Percentiles rank a stretch among this genome's conserved stretches.
Evolutionary conservation across 139 green algal species (phyloP).

Genomic region (Chlorella vulgaris): DNA sequence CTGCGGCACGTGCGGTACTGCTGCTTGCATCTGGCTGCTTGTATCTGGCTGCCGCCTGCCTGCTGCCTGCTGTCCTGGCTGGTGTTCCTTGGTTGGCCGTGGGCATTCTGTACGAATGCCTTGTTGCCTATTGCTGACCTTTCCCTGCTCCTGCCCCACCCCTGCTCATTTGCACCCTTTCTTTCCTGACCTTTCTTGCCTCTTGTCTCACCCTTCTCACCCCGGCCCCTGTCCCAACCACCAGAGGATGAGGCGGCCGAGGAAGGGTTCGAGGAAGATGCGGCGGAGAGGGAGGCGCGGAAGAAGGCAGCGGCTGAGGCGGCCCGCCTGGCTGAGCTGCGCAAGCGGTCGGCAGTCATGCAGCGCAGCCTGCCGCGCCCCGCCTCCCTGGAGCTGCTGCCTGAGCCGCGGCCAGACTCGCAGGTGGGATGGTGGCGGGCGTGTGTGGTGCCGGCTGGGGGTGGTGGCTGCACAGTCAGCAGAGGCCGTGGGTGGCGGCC

Average conservation of each 20-base stretch:
- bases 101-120: too few species aligned
- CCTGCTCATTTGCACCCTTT: too few species aligned
- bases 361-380: constrained; percentile 81
- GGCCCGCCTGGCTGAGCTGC: constrained; percentile 49
- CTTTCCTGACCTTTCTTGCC: too few species aligned
- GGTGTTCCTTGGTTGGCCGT: not conserved
- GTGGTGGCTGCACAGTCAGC: constrained; percentile 41
- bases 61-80: not conserved
- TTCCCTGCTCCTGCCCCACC: not conserved
- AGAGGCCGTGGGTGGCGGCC: too few species aligned
- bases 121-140: too few species aligned
- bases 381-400: constrained; percentile 48
- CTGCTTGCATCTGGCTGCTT: too few species aligned
- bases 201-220: too few species aligned
- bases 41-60: too few species aligned
- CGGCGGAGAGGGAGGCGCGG: constrained; percentile 70
- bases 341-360: constrained; percentile 56
- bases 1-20: too few species aligned
- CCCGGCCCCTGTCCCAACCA: too few species aligned
- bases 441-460: not conserved
- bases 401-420: constrained; percentile 26
- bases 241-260: constrained; percentile 54
- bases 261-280: constrained; percentile 79
- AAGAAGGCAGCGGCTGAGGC: constrained; percentile 61
- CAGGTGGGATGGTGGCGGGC: not conserved